phyloP scores from a whole-genome alignment of 176 grass and related monocot species.

The Miscanthus lutarioriparius region DNA sequence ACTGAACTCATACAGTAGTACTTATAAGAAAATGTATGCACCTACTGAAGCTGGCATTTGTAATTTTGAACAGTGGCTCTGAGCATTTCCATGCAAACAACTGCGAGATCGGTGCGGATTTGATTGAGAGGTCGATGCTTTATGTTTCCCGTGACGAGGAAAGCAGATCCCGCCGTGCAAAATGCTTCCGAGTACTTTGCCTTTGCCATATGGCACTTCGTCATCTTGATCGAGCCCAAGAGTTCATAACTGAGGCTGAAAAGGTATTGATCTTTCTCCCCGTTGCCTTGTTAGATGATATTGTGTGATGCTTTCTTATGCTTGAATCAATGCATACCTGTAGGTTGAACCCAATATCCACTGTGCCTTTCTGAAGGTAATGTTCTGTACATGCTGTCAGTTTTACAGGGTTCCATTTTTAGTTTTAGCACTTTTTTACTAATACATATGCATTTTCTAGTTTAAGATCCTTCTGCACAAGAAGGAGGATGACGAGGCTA shows the following conservation, averaged over 20 bases:
- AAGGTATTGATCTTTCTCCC: constrained; percentile 55
- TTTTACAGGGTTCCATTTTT: constrained; percentile 22
- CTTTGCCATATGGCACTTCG: constrained; percentile 72
- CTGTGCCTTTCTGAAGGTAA: constrained; percentile 93
- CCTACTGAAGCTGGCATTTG: constrained; percentile 26
- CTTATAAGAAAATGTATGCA: background rate
- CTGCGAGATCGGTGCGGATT: constrained; percentile 57
- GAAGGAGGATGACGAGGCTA: constrained; percentile 68
- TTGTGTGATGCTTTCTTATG: constrained; percentile 30
- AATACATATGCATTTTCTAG: constrained; percentile 50
- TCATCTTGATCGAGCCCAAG: constrained; percentile 76
- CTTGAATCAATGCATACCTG: constrained; percentile 32
- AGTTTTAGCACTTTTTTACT: constrained; percentile 35
- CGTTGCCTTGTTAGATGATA: constrained; percentile 15
- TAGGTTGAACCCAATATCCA: constrained; percentile 76
- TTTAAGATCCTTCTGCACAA: constrained; percentile 87
- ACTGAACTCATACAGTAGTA: background rate
- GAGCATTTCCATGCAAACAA: constrained; percentile 84
- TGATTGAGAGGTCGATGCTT: constrained; percentile 94
- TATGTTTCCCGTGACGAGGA: constrained; percentile 78
- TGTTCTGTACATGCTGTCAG: background rate
- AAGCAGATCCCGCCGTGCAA: constrained; percentile 65
- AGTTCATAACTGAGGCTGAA: constrained; percentile 74
- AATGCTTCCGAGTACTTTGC: constrained; percentile 79
- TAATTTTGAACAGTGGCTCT: constrained; percentile 53